Evolutionary conservation across 129 eudicot genomes (phyloP).

Genomic region (Flaveria linearis): DNA sequence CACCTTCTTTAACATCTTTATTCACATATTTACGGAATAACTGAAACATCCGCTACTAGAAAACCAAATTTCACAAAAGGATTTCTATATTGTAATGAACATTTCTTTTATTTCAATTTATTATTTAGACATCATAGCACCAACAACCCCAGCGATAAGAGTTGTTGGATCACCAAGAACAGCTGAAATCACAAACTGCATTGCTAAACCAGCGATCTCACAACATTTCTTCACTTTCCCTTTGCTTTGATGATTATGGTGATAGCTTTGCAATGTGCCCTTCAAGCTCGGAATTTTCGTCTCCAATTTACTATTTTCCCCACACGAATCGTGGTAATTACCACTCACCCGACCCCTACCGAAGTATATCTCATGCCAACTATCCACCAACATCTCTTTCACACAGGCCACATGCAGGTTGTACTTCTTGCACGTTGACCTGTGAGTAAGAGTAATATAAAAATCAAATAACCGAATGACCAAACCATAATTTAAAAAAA

Average conservation of each 20-base stretch:
- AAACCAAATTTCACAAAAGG: not conserved
- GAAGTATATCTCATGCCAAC: conserved; percentile 52
- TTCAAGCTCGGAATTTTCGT: conserved; percentile 57
- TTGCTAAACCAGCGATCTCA: conserved; percentile 54
- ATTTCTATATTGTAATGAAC: not conserved
- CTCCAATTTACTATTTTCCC: conserved; percentile 34
- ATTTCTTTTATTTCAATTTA: not conserved
- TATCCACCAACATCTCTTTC: conserved; percentile 65
- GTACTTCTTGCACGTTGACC: conserved; percentile 56
- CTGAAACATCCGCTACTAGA: not conserved
- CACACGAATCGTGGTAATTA: conserved; percentile 8
- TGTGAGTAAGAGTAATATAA: not conserved
- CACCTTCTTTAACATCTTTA: not conserved
- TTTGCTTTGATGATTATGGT: conserved; percentile 37
- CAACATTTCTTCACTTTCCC: conserved; percentile 56
- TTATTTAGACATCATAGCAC: conserved; percentile 50
- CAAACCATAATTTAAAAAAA: not conserved
- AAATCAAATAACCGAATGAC: not conserved
- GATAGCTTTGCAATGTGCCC: conserved; percentile 48
- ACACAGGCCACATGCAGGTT: conserved; percentile 66
- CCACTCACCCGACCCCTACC: conserved; percentile 30
- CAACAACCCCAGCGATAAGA: conserved; percentile 52
- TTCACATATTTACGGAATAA: not conserved
- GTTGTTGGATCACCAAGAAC: conserved; percentile 63
- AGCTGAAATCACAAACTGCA: conserved; percentile 50